Conservation (phyloP, 176 grass and related monocot species). For the Avena atlantica region DNA sequence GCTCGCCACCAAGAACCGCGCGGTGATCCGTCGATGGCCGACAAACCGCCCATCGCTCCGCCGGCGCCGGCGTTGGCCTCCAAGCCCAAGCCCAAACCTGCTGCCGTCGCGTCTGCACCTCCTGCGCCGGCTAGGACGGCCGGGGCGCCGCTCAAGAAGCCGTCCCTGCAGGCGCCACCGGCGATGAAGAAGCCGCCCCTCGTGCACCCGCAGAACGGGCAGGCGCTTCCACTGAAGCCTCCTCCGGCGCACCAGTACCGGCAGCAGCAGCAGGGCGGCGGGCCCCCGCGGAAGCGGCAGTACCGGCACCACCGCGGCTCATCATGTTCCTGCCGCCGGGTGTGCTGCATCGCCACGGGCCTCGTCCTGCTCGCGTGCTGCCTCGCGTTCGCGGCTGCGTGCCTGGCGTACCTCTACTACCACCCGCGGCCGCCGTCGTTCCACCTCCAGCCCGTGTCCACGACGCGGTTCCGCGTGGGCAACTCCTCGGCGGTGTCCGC, state of each 20-base stretch:
- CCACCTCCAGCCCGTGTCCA: conserved; percentile 61
- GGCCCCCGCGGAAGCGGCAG: not conserved
- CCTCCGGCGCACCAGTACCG: conserved; percentile 55
- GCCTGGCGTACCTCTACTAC: conserved; percentile 85
- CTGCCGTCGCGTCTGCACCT: not conserved
- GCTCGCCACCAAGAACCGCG: not conserved
- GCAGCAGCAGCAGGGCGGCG: conserved; percentile 11
- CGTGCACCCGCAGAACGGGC: conserved; percentile 33
- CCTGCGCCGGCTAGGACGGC: not conserved
- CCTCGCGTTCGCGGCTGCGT: conserved; percentile 56
- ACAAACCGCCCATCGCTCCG: conserved; percentile 34
- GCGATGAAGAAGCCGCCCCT: conserved; percentile 26
- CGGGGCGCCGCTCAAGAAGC: conserved; percentile 47
- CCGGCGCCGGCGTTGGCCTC: conserved; percentile 5
- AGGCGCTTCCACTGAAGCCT: conserved; percentile 51
- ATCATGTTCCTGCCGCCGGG: conserved; percentile 60
- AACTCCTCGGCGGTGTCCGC: conserved; percentile 41
- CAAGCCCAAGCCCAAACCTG: conserved; percentile 37
- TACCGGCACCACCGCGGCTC: conserved; percentile 29
- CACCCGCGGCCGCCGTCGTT: conserved; percentile 75
- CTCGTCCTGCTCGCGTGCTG: conserved; percentile 49
- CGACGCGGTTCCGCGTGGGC: conserved; percentile 54
- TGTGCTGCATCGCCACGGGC: conserved; percentile 53
- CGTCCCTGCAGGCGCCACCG: conserved; percentile 27
- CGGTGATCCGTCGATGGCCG: conserved; percentile 40